A percentile compares a stretch with the other conserved stretches of the same genome.
Conservation (phyloP, 2,329 filamentous ascomycete genomes). For the Dissoconium aciculare region DNA sequence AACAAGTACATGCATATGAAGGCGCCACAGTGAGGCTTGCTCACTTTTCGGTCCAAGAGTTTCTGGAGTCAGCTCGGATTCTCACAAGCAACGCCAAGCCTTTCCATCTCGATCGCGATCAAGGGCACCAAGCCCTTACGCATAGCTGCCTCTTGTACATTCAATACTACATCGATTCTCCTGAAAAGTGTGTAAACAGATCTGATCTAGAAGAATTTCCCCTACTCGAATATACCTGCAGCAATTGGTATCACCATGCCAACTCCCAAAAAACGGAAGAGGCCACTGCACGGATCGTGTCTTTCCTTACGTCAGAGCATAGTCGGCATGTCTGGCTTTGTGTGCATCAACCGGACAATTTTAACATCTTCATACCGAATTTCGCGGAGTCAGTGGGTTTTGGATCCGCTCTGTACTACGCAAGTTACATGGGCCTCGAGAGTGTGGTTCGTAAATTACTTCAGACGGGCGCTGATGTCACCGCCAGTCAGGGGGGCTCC, state of each 20-base stretch:
- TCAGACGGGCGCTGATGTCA: constrained; percentile 2
- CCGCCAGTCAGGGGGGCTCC: neutral
- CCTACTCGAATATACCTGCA: too few species aligned
- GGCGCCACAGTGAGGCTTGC: constrained; percentile 9
- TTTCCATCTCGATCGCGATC: constrained; percentile 5
- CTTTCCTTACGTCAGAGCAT: too few species aligned
- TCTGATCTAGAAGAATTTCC: too few species aligned
- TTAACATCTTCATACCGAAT: too few species aligned
- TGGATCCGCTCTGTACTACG: too few species aligned
- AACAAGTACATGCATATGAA: too few species aligned
- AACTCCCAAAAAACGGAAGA: constrained; percentile 2
- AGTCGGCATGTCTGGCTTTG: too few species aligned
- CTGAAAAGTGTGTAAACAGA: too few species aligned
- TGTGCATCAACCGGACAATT: too few species aligned
- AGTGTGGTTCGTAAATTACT: constrained; percentile 1
- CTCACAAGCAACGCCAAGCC: neutral
- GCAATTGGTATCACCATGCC: too few species aligned
- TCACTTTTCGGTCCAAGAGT: constrained; percentile 13
- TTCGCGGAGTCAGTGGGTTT: too few species aligned
- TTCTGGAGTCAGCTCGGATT: constrained; percentile 7
- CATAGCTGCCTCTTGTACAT: constrained; percentile 10
- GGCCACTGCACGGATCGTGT: neutral
- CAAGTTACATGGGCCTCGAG: constrained; percentile 3
- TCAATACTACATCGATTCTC: too few species aligned
- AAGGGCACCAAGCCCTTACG: constrained; percentile 4